Evolutionary conservation across 2,329 filamentous ascomycete genomes (phyloP), one percentile per base, ranked within the genome.

Genomic region (Aspergillus sp.): DNA sequence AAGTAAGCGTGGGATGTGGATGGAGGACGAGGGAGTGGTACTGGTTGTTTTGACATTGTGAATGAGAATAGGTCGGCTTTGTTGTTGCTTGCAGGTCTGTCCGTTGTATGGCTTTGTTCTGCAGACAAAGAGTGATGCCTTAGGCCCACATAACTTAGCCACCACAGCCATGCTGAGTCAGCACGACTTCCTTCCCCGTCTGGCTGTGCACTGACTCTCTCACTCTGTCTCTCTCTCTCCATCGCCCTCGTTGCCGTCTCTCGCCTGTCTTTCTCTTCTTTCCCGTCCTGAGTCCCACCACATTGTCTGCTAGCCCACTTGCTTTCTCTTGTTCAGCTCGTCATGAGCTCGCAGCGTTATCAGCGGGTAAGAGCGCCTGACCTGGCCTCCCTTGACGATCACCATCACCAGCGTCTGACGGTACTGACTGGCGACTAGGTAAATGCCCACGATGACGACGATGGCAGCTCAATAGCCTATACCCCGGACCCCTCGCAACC

Each of bases 321-420:
- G 33, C 33, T 36, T 41, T 35, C 41, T 40, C 35, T 46, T 47
- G 55, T 51, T 57, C 54, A 54, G 55, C 59, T 61, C 57, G 52
- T 48, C 45, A 68, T 68, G 64, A 65, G 61, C 60, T 63, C 63
- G 51, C 64, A 67, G 55, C 58, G 64, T 42, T 68, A 68, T 57
- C 55, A 65, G 52, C 53, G 61, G 58, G 64, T 67, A 60, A 43
- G 60, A 43, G 26, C 42, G 34, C 38, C 37, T 35, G 37, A 32
- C 33, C 35, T 40, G 43, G 36, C 44, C 38, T 35, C 45, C 42
- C 39, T 37, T 32, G 29, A 30, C 27, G 27, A 24, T 31, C 25
- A 22, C 35, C 26, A 19, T 27, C 14, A 36, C 38, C 45, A 30
- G 40, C 37, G 36, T 24, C 29, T 30, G n/a, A n/a, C n/a, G n/a